These are phyloP conservation scores for Pythium phragmiticola DNA, from an alignment of 352 stramenopile species.

Conservation along the genomic window DNA sequence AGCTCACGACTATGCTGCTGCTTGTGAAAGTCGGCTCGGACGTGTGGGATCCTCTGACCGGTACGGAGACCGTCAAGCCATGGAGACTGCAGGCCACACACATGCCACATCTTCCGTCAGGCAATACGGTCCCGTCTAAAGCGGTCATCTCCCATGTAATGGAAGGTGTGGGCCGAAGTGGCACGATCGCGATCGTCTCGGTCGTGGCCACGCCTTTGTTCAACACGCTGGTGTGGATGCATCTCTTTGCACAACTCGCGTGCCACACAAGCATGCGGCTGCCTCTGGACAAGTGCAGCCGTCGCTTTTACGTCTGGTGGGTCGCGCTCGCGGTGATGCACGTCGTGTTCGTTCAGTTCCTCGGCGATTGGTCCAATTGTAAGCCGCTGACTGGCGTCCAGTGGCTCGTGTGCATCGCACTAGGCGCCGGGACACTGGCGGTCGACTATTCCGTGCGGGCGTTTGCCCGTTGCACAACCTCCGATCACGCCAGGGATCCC, in stretches of 20 bases:
- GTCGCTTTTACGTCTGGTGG: background rate
- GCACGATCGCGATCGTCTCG: background rate
- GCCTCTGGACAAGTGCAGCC: background rate
- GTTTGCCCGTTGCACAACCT: too few species aligned
- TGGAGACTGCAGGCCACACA: too few species aligned
- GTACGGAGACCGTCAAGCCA: too few species aligned
- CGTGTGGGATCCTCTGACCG: background rate
- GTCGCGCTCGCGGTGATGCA: background rate
- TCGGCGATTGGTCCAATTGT: slow-evolving; percentile 2
- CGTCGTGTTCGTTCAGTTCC: background rate
- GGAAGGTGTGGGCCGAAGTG: background rate
- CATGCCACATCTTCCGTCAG: too few species aligned
- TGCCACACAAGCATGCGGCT: slow-evolving; percentile 7
- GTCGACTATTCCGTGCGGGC: background rate
- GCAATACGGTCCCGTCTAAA: background rate
- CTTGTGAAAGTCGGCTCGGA: background rate
- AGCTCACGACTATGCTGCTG: background rate
- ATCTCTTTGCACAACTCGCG: slow-evolving; percentile 27
- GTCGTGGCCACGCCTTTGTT: slow-evolving; percentile 21
- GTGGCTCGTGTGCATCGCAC: background rate
- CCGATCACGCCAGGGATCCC: too few species aligned
- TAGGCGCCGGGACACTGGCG: background rate
- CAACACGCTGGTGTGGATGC: slow-evolving; percentile 33
- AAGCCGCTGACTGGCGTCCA: background rate
- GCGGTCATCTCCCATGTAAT: background rate